Base-by-base conservation (phyloP, 2,329 filamentous ascomycete species). In the Canariomyces notabilis region DNA sequence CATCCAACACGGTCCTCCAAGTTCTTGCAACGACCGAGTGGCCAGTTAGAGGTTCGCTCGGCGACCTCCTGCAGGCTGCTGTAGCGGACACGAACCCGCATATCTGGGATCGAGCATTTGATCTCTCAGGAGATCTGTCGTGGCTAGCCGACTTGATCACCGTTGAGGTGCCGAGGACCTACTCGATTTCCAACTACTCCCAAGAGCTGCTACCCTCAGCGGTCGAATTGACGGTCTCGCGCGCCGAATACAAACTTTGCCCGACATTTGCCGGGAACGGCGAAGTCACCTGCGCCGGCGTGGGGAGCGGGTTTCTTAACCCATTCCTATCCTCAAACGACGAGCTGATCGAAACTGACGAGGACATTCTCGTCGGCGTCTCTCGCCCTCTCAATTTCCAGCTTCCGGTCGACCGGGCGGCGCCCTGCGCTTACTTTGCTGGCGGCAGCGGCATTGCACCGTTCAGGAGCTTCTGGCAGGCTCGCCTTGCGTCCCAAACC, bases 231-330 rank as follows among this genome's bases (percentile, higher is more conserved):
- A 75, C 72, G 0, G 65, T 77, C 22, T 76, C 74, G 1, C 67
- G 75, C 1, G 70, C 74, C 0, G 73, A 76, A 38, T 76, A 74
- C 55, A 67, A 73, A 15, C 59, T 77, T 0, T 72, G 67, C 37
- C 61, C 68, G 0, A 68, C 66, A 0, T 70, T 73, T 44, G 59
- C 67, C 0, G 63, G 63, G 2, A 54, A 59, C 2, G 51, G 61
- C 1, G 53, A 62, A 0, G 44, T 67, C 14, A 53, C 55, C 1
- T 66, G 72, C 2, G 64, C 69, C 5, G 75, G 74, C 8, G 73
- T 79, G 1, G 71, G 71, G 14, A 77, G 74, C 45, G 72, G 73
- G 5, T 77, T 77, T 54, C 63, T 78, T n/a, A 79, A 78, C 43
- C 75, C 74, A 0, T 60, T 59, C n/a, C 60, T 71, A 1, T 56